Base-by-base conservation (phyloP, 2,329 filamentous ascomycete species). In the Metarhizium robertsii region DNA sequence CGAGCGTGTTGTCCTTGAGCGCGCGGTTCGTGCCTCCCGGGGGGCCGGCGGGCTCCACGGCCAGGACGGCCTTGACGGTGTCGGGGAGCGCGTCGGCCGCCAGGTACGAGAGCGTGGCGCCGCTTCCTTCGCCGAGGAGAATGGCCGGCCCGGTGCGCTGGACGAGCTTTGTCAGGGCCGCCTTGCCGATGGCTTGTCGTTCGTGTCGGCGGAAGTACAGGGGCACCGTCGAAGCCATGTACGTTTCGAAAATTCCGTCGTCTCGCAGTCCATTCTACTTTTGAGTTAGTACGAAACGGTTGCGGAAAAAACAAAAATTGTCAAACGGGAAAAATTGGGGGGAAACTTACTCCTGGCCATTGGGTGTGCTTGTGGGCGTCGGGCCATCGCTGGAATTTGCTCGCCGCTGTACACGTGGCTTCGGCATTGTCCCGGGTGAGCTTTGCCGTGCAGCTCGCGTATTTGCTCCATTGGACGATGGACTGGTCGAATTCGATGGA, bases 21-120 rank as follows among this genome's bases (percentile, higher is more conserved):
- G 60, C 30, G 29, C 2, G 6, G 53, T 10, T 14, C 1, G 53
- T 61, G 11, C 67, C 69, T 60, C 77, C 81, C 0, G 79, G 79
- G 1, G 80, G 79, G 0, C 80, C 80, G 4, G 68, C 64, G 0
- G 80, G 80, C 60, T 84, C 81, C 13, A 84, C 58, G 1, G 74
- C 70, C 1, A 84, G 65, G 20, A 82, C 72, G 0, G 67, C 74
- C 20, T 72, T 72, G 2, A 83, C 74, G 0, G 77, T 66, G 0
- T 73, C 60, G 0, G 80, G 79, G 3, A 72, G 64, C 2, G 67
- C 64, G 59, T 85, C 80, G 2, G 74, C 76, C 8, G 76, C 69
- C 8, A 76, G 68, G 73, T 73, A 79, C 8, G 69, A 73, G 57
- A 73, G 72, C 11, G 68, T 68, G 1, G 74, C 73, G 4, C 76